These are phyloP conservation scores for Quillaja saponaria DNA, from an alignment of 306 rosid species.

Conservation along the genomic window DNA sequence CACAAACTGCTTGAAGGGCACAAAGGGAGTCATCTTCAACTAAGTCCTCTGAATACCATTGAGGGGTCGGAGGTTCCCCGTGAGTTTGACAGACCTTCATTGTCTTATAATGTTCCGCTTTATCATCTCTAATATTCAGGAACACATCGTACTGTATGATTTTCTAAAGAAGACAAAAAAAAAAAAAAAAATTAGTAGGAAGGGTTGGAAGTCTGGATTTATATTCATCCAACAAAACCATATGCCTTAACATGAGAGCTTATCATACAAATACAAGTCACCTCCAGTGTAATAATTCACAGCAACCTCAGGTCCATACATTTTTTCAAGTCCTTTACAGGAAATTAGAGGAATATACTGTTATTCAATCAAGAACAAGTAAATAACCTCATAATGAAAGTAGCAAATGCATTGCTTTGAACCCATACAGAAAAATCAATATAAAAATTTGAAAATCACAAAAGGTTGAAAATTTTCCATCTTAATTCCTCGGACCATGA, in stretches of 20 bases:
- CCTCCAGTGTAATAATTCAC: conserved; percentile 87
- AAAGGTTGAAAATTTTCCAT: no score
- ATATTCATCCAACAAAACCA: conserved; percentile 13
- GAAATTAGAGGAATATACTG: conserved; percentile 29
- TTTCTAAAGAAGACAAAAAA: conserved; percentile 45
- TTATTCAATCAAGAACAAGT: conserved; percentile 10
- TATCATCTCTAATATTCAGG: conserved; percentile 87
- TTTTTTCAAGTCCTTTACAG: conserved; percentile 66
- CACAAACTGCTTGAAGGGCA: conserved; percentile 49
- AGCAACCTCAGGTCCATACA: conserved; percentile 89
- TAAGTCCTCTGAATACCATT: conserved; percentile 50
- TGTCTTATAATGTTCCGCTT: conserved; percentile 96
- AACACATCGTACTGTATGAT: conserved; percentile 84
- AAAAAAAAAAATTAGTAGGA: conserved; percentile 22
- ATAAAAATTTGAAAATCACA: no score
- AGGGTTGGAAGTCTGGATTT: conserved; percentile 34
- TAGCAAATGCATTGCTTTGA: not conserved
- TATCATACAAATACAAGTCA: conserved; percentile 90
- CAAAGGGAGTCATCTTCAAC: conserved; percentile 46
- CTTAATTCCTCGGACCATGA: no score
- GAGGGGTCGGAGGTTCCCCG: conserved; percentile 92
- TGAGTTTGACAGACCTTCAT: conserved; percentile 94
- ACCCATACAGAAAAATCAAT: no score
- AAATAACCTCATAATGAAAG: conserved; percentile 6
- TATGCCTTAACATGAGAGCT: conserved; percentile 32